These are phyloP conservation scores for Wickerhamomyces chambardii DNA, from an alignment of 805 yeast genomes.

Conservation along the genomic window DNA sequence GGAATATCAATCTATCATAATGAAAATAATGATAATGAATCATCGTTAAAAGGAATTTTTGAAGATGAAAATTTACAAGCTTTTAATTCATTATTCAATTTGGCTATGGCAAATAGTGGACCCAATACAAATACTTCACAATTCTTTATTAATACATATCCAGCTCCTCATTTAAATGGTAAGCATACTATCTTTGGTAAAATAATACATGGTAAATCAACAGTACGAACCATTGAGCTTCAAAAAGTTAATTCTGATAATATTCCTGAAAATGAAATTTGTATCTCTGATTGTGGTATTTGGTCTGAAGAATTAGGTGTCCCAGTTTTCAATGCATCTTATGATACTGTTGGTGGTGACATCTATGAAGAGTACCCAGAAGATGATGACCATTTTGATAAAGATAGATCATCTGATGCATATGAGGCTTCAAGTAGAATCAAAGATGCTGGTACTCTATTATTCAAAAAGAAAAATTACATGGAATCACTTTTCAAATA, in stretches of 20 bases:
- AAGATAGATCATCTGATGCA: conserved; percentile 45
- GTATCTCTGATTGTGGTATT: conserved; percentile 49
- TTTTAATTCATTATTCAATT: conserved; percentile 34
- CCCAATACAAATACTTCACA: conserved; percentile 49
- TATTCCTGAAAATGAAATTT: conserved; percentile 28
- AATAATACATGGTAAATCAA: conserved; percentile 60
- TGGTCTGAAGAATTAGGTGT: conserved; percentile 46
- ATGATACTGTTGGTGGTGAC: conserved; percentile 57
- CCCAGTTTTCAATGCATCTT: conserved; percentile 58
- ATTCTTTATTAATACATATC: conserved; percentile 61
- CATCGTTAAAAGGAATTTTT: conserved; percentile 25
- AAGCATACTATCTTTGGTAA: conserved; percentile 74
- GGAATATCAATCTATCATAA: conserved; percentile 32
- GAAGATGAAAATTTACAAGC: conserved; percentile 48
- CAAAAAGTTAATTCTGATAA: conserved; percentile 36
- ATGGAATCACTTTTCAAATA: conserved; percentile 54
- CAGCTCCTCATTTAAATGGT: conserved; percentile 67
- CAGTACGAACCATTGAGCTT: conserved; percentile 56
- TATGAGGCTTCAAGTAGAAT: conserved; percentile 42
- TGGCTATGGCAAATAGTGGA: conserved; percentile 62
- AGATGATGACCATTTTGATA: conserved; percentile 53
- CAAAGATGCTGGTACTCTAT: conserved; percentile 56
- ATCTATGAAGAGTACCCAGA: conserved; percentile 71
- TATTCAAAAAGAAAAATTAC: conserved; percentile 44
- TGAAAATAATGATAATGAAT: conserved; percentile 10